A percentile compares a stretch with the other conserved stretches of the same genome.
Conservation (phyloP, 768 basidiomycete species). For the Chalciporus piperatus region DNA sequence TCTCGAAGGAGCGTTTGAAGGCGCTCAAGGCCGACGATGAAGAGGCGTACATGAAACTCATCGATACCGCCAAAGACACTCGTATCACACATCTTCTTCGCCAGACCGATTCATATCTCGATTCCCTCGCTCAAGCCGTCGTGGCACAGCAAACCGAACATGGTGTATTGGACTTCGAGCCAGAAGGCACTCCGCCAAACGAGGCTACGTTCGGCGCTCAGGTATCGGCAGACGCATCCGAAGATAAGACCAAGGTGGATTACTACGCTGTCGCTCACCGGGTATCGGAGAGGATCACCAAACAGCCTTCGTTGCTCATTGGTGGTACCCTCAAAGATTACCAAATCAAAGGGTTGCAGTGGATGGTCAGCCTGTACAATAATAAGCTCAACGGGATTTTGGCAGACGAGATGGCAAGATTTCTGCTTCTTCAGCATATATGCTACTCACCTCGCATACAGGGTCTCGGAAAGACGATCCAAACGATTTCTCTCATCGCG, state of each 20-base stretch:
- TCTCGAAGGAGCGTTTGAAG: slow-evolving; percentile 96
- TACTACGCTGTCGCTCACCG: slow-evolving; percentile 96
- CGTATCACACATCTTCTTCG: slow-evolving; percentile 94
- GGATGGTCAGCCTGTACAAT: slow-evolving; percentile 98
- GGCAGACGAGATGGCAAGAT: slow-evolving; percentile 86
- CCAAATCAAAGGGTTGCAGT: slow-evolving; percentile 92
- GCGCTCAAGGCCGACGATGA: slow-evolving; percentile 98
- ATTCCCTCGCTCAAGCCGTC: slow-evolving; percentile 92
- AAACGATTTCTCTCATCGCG: slow-evolving; percentile 91
- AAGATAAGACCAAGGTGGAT: slow-evolving; percentile 76
- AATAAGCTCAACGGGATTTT: slow-evolving; percentile 93
- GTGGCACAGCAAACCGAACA: slow-evolving; percentile 85
- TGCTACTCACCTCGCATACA: slow-evolving; percentile 27
- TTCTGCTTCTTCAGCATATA: not conserved
- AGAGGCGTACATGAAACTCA: slow-evolving; percentile 98
- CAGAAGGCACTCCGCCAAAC: slow-evolving; percentile 70
- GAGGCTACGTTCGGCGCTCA: slow-evolving; percentile 92
- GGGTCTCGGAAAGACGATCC: slow-evolving; percentile 96
- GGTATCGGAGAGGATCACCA: slow-evolving; percentile 80
- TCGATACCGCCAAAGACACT: slow-evolving; percentile 98
- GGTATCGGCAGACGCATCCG: slow-evolving; percentile 55
- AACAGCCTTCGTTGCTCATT: slow-evolving; percentile 69
- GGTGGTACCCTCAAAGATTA: slow-evolving; percentile 95
- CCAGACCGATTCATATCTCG: slow-evolving; percentile 93
- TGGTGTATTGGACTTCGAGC: slow-evolving; percentile 47